Evolutionary conservation across 805 yeast species (phyloP).

Genomic region (Candida multigemmis): DNA sequence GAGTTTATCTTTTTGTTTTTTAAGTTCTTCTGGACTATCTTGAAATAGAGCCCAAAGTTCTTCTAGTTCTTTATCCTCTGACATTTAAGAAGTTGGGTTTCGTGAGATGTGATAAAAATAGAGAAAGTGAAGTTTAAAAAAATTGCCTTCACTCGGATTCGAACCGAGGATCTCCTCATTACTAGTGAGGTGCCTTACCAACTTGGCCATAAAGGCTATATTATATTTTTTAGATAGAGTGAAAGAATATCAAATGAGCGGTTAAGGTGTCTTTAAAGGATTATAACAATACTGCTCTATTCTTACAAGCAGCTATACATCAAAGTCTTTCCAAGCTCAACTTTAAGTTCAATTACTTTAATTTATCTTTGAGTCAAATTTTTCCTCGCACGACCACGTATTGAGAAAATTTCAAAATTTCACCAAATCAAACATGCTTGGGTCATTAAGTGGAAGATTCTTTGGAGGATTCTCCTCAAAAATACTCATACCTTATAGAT

Average conservation of each 20-base stretch:
- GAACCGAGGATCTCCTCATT: conserved; percentile 34
- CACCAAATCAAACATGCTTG: neutral
- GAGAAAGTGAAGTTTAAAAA: conserved; percentile 4
- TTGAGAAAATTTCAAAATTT: too few species aligned
- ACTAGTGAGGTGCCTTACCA: conserved; percentile 35
- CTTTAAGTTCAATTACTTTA: too few species aligned
- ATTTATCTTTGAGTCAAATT: too few species aligned
- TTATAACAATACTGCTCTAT: too few species aligned
- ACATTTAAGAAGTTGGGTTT: neutral
- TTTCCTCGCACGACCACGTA: too few species aligned
- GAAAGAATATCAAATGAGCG: too few species aligned
- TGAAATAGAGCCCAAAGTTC: conserved; percentile 17
- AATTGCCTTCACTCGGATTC: conserved; percentile 24
- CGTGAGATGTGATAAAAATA: neutral
- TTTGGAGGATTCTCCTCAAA: conserved; percentile 2
- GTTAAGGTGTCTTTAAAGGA: too few species aligned
- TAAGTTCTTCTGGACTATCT: conserved; percentile 16
- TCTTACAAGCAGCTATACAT: too few species aligned
- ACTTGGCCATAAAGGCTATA: conserved; percentile 26
- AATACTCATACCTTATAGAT: conserved; percentile 29
- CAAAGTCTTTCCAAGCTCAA: too few species aligned
- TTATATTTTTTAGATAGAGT: too few species aligned
- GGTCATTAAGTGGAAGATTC: neutral
- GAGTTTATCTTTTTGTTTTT: too few species aligned
- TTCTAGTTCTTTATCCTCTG: conserved; percentile 14